Conservation (phyloP, 176 grass and related monocot genomes). For the Elaeis guineensis region DNA sequence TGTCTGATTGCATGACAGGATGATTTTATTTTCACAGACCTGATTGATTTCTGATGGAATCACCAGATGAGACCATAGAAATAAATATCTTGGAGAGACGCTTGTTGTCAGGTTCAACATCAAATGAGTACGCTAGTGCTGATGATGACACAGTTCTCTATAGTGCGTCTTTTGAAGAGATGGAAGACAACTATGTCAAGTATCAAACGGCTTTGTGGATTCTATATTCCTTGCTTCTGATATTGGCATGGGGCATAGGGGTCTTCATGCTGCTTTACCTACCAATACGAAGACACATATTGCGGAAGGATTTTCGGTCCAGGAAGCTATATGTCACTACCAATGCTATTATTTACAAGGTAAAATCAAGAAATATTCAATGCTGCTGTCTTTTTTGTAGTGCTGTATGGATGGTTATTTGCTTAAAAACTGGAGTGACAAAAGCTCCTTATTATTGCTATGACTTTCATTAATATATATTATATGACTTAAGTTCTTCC, state of each 20-base stretch:
- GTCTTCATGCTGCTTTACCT: slow-evolving; percentile 57
- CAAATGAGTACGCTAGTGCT: slow-evolving; percentile 10
- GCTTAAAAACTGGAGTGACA: no score
- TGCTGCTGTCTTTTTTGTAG: no score
- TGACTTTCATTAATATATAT: no score
- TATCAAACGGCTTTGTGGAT: slow-evolving; percentile 55
- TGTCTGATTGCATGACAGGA: no score
- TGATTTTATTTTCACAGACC: no score
- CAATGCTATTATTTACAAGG: slow-evolving; percentile 57
- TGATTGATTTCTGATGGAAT: slow-evolving; percentile 36
- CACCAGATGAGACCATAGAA: slow-evolving; percentile 30
- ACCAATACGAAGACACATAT: slow-evolving; percentile 40
- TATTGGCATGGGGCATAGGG: slow-evolving; percentile 65
- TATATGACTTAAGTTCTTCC: no score
- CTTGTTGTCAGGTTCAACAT: slow-evolving; percentile 32
- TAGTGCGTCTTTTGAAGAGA: slow-evolving; percentile 44
- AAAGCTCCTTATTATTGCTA: no score
- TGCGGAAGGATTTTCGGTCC: slow-evolving; percentile 30
- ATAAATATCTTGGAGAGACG: slow-evolving; percentile 42
- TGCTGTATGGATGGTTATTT: no score
- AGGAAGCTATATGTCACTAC: slow-evolving; percentile 54
- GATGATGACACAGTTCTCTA: slow-evolving; percentile 42
- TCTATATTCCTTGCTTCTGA: slow-evolving; percentile 41
- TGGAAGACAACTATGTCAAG: slow-evolving; percentile 44
- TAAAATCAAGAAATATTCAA: slow-evolving; percentile 4